Base-by-base conservation (phyloP, 2,329 filamentous ascomycete genomes). In the Fusarium decemcellulare region DNA sequence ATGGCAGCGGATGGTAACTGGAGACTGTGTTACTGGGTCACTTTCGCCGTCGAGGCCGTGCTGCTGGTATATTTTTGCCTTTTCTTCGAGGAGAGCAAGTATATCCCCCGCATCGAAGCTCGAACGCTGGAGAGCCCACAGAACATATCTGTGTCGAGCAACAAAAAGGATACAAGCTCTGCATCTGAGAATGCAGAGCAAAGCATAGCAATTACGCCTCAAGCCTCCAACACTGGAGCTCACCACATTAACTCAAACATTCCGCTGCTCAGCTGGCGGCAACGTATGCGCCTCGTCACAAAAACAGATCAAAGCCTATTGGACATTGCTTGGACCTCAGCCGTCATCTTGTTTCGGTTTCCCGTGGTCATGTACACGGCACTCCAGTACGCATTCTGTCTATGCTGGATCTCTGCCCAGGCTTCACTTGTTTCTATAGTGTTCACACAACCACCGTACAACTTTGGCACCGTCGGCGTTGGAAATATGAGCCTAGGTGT, bases 301-400 rank as follows among this genome's bases (percentile, higher is more conserved):
- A 65, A 54, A 14, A 70, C 66, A 1, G 59, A 64, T 43, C 60
- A 71, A 44, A 67, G 55, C 7, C 48, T 73, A 5, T 40, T 59
- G 34, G 54, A 54, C 8, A 54, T 51, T 6, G 47, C 48, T 2
- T 64, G 43, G 9, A 53, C 48, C 1, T 63, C 70, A 2, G 8
- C 70, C 2, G 12, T 62, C 3, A 52, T 60, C 4, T 18, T 65
- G 5, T 58, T 59, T 16, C 37, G 44, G 1, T 80, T 83, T 16
- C 81, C 81, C 2, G 76, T 78, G 0, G 78, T 83, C 12, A 57
- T 79, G 27, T 82, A 79, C 60, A 77, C 77, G 1, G 78, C 72
- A 0, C 46, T 83, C 1, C 76, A 80, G 39, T 81, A 81, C 56
- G 80, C 78, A 1, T 74, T 75, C 8, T 72, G 75, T 1, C 72